These are phyloP conservation scores for Volvox carteri DNA, from an alignment of 163 green algal genomes.

Conservation along the genomic window DNA sequence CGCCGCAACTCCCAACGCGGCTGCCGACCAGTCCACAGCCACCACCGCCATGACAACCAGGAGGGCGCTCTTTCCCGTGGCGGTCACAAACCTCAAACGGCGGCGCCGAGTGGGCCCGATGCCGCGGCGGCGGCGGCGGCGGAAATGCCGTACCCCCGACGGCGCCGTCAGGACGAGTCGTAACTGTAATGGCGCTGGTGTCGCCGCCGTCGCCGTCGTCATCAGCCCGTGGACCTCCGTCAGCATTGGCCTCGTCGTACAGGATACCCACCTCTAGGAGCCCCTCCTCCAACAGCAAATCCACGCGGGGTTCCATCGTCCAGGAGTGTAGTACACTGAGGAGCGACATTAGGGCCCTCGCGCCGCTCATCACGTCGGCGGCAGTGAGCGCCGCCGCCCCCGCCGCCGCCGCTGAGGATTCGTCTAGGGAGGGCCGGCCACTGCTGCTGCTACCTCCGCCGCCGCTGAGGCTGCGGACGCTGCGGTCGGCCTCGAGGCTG, in stretches of 20 bases:
- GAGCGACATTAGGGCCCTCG: neutral
- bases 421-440: neutral
- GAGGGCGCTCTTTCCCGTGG: neutral
- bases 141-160: neutral
- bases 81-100: no score
- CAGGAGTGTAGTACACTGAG: slow-evolving; percentile 15
- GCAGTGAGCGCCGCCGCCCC: neutral
- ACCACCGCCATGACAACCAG: neutral
- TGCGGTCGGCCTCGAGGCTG: slow-evolving; percentile 1
- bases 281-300: neutral
- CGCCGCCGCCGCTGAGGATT: neutral
- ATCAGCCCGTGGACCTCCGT: neutral
- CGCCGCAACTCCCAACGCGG: neutral
- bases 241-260: neutral
- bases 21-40: neutral
- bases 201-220: neutral
- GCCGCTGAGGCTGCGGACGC: neutral
- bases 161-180: neutral
- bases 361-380: neutral
- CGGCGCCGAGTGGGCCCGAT: neutral
- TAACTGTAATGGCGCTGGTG: neutral
- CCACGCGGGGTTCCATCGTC: neutral
- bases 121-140: neutral
- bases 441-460: neutral
- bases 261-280: neutral